A percentile compares a stretch with the other conserved stretches of the same genome.
Conservation (phyloP, 2,329 filamentous ascomycete genomes). For the Sclerotinia subarctica region DNA sequence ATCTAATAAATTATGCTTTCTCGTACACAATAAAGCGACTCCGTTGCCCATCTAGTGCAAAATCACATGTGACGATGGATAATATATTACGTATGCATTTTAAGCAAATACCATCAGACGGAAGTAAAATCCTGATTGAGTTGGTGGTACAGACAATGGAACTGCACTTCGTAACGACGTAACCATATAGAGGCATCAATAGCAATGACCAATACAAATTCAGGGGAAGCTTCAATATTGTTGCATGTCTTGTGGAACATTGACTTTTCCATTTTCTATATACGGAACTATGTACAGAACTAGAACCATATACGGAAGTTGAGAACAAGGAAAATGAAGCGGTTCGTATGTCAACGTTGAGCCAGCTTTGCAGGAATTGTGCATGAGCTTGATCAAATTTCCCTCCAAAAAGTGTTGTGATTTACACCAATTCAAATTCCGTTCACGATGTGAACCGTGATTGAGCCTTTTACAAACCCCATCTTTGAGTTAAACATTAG, state of each 20-base stretch:
- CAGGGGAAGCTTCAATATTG: background rate
- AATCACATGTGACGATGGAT: slow-evolving; percentile 1
- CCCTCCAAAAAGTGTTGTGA: background rate
- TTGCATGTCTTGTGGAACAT: background rate
- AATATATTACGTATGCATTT: slow-evolving; percentile 5
- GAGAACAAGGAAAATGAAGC: background rate
- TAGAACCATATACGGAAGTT: too few species aligned
- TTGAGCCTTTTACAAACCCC: slow-evolving; percentile 4
- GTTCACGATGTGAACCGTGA: slow-evolving; percentile 11
- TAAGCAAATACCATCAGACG: background rate
- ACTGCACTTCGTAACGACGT: background rate
- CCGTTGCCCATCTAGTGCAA: background rate
- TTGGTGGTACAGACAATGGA: background rate
- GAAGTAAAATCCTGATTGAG: slow-evolving; percentile 7
- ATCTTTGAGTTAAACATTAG: background rate
- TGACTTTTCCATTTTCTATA: background rate
- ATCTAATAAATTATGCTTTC: slow-evolving; percentile 4
- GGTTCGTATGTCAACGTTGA: background rate
- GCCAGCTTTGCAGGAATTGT: background rate
- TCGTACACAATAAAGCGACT: background rate
- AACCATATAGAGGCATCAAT: background rate
- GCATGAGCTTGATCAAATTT: slow-evolving; percentile 1
- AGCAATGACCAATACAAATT: background rate
- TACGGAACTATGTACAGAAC: too few species aligned
- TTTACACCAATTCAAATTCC: background rate